Percentiles rank a stretch among this genome's conserved stretches.
These are phyloP conservation scores for Termitomyces titanicus DNA, from an alignment of 768 basidiomycete genomes.

Conservation along the genomic window DNA sequence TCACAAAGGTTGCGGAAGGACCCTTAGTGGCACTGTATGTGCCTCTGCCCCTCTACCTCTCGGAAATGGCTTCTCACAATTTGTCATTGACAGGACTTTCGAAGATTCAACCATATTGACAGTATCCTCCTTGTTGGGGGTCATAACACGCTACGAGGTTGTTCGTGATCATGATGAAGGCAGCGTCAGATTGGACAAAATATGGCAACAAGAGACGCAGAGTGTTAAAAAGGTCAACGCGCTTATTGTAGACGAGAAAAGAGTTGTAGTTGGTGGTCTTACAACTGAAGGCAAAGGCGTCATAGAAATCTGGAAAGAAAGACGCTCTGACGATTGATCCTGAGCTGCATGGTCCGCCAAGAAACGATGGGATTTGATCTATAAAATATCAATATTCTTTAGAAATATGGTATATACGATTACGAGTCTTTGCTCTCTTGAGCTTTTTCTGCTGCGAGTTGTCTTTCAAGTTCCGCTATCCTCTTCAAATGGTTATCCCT, in stretches of 20 bases:
- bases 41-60: not conserved
- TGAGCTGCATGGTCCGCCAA: not conserved
- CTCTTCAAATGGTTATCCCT: constrained; percentile 50
- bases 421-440: constrained; percentile 15
- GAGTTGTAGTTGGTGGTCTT: constrained; percentile 62
- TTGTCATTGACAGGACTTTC: constrained; percentile 44
- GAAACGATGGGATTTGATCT: not conserved
- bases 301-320: constrained; percentile 59
- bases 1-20: constrained; percentile 60
- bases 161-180: constrained; percentile 32
- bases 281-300: constrained; percentile 52
- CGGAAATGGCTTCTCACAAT: not conserved
- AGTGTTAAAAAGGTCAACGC: constrained; percentile 64
- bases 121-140: constrained; percentile 61
- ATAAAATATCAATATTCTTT: not conserved
- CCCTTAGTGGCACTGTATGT: constrained; percentile 71
- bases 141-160: constrained; percentile 46
- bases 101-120: constrained; percentile 40
- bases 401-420: not conserved
- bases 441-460: constrained; percentile 33
- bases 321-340: not conserved
- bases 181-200: constrained; percentile 35
- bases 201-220: constrained; percentile 43
- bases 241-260: constrained; percentile 42
- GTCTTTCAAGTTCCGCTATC: constrained; percentile 55